phyloP scores from a whole-genome alignment of 176 grass and related monocot species.

The Aegilops bicornis region DNA sequence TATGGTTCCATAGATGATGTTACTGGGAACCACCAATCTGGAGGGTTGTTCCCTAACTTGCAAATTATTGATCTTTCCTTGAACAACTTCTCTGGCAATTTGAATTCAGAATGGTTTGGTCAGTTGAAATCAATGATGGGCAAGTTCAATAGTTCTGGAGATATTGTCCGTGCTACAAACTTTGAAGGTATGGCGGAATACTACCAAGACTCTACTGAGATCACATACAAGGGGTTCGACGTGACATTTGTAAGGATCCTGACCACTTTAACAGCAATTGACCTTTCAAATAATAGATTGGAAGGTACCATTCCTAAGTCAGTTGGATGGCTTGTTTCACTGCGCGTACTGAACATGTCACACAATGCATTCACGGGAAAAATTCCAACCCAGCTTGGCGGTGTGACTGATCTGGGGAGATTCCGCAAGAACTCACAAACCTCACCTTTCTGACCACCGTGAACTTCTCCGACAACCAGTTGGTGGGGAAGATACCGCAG shows the following conservation, averaged over 20 bases:
- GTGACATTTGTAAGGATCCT: not conserved
- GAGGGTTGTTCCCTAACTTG: too few relatives aligned
- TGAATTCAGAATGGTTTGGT: not conserved
- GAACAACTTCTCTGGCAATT: conserved; percentile 1
- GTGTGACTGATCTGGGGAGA: conserved; percentile 10
- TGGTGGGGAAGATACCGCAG: conserved; percentile 31
- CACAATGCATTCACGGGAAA: not conserved
- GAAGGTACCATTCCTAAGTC: not conserved
- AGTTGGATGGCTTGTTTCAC: not conserved
- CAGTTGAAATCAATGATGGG: not conserved
- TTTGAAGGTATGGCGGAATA: too few relatives aligned
- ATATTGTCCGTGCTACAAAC: too few relatives aligned
- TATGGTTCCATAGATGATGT: not conserved
- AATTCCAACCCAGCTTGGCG: not conserved
- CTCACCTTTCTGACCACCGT: conserved; percentile 19
- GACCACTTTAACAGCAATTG: not conserved
- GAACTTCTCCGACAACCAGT: conserved; percentile 40
- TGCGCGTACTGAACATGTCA: not conserved
- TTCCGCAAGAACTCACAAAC: not conserved
- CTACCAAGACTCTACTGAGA: not conserved
- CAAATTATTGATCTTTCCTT: conserved; percentile 34
- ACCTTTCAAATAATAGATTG: not conserved
- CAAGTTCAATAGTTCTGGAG: too few relatives aligned
- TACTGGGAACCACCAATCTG: too few relatives aligned
- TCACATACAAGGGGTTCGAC: not conserved